These are phyloP conservation scores for Diaporthe vexans DNA, from an alignment of 2,329 filamentous ascomycete species.

Conservation along the genomic window DNA sequence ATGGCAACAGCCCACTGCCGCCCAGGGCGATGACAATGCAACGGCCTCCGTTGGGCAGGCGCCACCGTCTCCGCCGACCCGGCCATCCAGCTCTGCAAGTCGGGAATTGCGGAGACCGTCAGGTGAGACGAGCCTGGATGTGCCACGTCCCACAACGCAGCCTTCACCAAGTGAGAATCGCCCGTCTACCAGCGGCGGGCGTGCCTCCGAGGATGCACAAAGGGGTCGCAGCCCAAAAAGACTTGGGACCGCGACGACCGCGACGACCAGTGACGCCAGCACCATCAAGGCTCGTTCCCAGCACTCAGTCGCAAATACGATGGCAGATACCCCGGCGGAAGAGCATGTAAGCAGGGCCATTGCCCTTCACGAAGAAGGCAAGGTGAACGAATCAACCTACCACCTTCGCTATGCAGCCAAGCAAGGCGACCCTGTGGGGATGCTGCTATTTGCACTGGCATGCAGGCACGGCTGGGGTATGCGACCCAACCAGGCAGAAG, in stretches of 20 bases:
- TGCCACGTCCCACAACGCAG: constrained; percentile 56
- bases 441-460: constrained; percentile 95
- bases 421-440: constrained; percentile 89
- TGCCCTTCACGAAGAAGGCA: constrained; percentile 87
- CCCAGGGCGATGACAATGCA: constrained; percentile 59
- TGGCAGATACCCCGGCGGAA: constrained; percentile 82
- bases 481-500: constrained; percentile 90
- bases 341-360: constrained; percentile 94
- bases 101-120: constrained; percentile 48
- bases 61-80: constrained; percentile 73
- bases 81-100: constrained; percentile 70
- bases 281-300: constrained; percentile 63
- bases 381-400: constrained; percentile 94
- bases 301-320: constrained; percentile 62
- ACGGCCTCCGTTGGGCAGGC: constrained; percentile 59
- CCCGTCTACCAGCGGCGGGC: constrained; percentile 59
- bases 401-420: constrained; percentile 91
- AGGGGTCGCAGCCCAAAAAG: constrained; percentile 53
- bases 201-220: constrained; percentile 63
- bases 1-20: constrained; percentile 70
- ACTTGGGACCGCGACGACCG: constrained; percentile 59
- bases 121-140: constrained; percentile 52
- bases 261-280: constrained; percentile 66
- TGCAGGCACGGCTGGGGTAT: constrained; percentile 99
- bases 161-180: constrained; percentile 61